Base-by-base conservation (phyloP, 2,329 filamentous ascomycete species). In the Pseudogymnoascus sp. region DNA sequence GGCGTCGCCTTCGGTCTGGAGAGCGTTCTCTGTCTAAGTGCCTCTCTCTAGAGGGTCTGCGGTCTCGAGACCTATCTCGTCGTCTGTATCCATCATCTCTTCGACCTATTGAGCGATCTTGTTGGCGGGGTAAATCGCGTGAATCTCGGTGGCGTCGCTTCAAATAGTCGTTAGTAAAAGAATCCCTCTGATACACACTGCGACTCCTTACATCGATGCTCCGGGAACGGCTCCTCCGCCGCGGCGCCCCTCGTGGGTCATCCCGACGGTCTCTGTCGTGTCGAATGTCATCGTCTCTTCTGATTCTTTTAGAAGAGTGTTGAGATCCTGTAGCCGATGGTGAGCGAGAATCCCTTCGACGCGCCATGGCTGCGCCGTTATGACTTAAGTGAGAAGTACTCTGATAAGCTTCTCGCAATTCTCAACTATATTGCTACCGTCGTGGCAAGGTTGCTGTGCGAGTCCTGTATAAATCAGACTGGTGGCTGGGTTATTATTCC, bases 251-350 rank as follows among this genome's bases (percentile, higher is more conserved):
- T 65, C 79, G 78, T 60, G 75, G 75, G 73, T 82, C 80, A 71
- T 83, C 81, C 69, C 79, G 77, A 44, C 80, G 76, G 69, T 76
- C 79, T 72, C 78, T 77, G 61, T 83, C 81, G 70, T 78, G 75
- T 67, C 80, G 78, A 71, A 80, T 76, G 74, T 82, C 71, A 62
- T 76, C 72, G 35, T 76, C 82, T 76, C 80, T 79, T 71, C 80
- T 78, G 71, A 71, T 77, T 66, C 82, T 83, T 73, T 78, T 84
- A 74, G 87, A 85, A 77, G 86, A 87, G 77, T 84, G 83, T 75
- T 89, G 87, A 83, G 89, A 91, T 86, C 89, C 89, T 92, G 88
- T 87, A 87, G 89, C 89, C 87, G 88, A 91, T 90, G 90, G 90
- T 93, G 90, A 93, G 89, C 90, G 83, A 80, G 80, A 80, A 77